Conservation (phyloP, 2,329 filamentous ascomycete genomes). For the Aspergillus niger region DNA sequence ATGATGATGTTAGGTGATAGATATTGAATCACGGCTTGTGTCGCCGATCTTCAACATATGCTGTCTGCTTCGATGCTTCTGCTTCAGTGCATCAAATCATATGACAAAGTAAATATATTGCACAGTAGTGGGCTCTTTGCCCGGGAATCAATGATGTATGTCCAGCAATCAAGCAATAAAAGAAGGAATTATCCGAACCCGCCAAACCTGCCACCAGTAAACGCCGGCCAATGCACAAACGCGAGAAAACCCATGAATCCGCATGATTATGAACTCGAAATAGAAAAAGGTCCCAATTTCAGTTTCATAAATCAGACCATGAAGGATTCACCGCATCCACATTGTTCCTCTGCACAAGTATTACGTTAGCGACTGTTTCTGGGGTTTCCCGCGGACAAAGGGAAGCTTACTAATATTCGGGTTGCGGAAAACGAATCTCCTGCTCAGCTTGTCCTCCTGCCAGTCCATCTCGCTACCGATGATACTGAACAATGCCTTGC, state of each 20-base stretch:
- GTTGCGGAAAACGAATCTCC: slow-evolving; percentile 92
- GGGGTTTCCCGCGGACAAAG: not conserved
- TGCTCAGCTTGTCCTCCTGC: slow-evolving; percentile 91
- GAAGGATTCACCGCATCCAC: slow-evolving; percentile 94
- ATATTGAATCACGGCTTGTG: no score
- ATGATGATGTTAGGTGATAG: no score
- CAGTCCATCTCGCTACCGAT: slow-evolving; percentile 99
- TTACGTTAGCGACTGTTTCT: slow-evolving; percentile 24
- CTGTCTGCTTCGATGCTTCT: no score
- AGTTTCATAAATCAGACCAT: slow-evolving; percentile 61
- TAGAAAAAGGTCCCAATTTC: slow-evolving; percentile 12
- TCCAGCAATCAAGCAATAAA: slow-evolving; percentile 14
- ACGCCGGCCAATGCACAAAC: slow-evolving; percentile 43
- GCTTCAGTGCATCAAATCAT: not conserved
- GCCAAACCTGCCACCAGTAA: slow-evolving; percentile 20
- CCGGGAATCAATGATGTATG: slow-evolving; percentile 24
- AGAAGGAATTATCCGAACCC: not conserved
- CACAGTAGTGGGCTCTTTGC: slow-evolving; percentile 7
- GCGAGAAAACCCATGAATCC: slow-evolving; percentile 16
- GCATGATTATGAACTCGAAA: slow-evolving; percentile 10
- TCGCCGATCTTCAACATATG: not conserved
- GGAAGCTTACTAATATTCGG: slow-evolving; percentile 89
- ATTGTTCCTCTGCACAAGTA: slow-evolving; percentile 78
- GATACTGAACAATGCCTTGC: slow-evolving; percentile 95
- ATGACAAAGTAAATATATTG: slow-evolving; percentile 7